Percentiles rank a stretch among this genome's conserved stretches.
These are phyloP conservation scores for Gremmenia infestans DNA, from an alignment of 2,329 filamentous ascomycete species.

Conservation along the genomic window DNA sequence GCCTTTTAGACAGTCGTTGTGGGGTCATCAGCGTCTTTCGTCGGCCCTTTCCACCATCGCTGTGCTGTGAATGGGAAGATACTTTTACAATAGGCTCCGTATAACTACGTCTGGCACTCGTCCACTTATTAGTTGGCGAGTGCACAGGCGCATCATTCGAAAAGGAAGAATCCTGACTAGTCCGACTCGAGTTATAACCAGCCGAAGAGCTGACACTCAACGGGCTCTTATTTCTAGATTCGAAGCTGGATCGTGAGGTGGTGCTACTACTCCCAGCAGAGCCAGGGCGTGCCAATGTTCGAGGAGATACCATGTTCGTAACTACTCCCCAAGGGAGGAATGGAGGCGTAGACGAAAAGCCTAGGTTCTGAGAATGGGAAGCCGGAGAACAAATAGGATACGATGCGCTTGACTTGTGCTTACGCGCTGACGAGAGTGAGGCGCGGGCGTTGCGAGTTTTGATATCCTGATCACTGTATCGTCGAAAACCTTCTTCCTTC, in stretches of 20 bases:
- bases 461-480: constrained; percentile 21
- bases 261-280: constrained; percentile 12
- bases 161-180: constrained; percentile 19
- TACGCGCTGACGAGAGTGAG: constrained; percentile 9
- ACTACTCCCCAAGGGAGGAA: constrained; percentile 9
- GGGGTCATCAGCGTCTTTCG: constrained; percentile 15
- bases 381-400: constrained; percentile 19
- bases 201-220: constrained; percentile 24
- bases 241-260: constrained; percentile 19
- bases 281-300: constrained; percentile 8
- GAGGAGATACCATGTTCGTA: constrained; percentile 19
- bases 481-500: not conserved
- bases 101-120: constrained; percentile 3
- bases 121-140: constrained; percentile 1
- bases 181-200: constrained; percentile 19
- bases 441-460: constrained; percentile 18
- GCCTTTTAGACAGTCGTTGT: constrained; percentile 9
- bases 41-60: constrained; percentile 10
- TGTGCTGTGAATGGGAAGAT: constrained; percentile 11
- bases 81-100: constrained; percentile 13
- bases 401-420: constrained; percentile 16
- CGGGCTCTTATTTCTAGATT: constrained; percentile 26
- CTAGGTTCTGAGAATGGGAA: constrained; percentile 1
- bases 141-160: constrained; percentile 6
- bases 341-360: constrained; percentile 5